phyloP scores from a whole-genome alignment of 2,329 filamentous ascomycete species.

The Diaporthe nobilis region DNA sequence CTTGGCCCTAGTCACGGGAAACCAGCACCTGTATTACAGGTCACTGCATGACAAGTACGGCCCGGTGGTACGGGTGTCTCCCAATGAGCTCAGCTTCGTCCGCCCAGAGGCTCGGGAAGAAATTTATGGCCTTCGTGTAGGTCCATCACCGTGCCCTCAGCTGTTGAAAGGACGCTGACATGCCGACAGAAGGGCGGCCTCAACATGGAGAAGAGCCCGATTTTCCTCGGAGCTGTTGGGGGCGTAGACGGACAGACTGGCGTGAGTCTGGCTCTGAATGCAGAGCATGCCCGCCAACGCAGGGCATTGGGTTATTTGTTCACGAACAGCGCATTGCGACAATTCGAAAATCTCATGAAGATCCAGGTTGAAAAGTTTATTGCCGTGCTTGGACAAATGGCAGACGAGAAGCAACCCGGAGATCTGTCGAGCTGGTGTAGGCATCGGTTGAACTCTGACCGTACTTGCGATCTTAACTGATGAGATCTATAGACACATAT shows the following conservation, averaged over 20 bases:
- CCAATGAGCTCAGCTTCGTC: conserved; percentile 49
- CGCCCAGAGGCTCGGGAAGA: conserved; percentile 48
- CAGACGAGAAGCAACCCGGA: conserved; percentile 35
- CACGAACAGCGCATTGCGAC: conserved; percentile 46
- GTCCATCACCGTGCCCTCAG: background rate
- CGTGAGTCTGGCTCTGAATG: conserved; percentile 37
- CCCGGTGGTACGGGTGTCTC: conserved; percentile 47
- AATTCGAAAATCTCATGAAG: conserved; percentile 46
- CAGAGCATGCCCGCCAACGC: conserved; percentile 47
- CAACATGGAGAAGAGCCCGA: conserved; percentile 49
- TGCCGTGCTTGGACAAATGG: conserved; percentile 35
- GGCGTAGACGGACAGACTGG: conserved; percentile 32
- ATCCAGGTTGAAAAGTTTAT: conserved; percentile 47
- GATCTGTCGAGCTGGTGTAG: conserved; percentile 49
- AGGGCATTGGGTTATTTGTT: conserved; percentile 47
- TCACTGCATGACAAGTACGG: conserved; percentile 48
- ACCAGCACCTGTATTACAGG: conserved; percentile 46
- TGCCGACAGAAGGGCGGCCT: conserved; percentile 39
- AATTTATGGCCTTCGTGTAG: conserved; percentile 48
- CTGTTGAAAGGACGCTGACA: background rate
- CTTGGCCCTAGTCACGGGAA: conserved; percentile 44
- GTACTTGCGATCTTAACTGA: background rate
- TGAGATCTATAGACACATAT: conserved; percentile 43
- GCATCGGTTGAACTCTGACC: background rate
- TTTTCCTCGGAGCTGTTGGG: conserved; percentile 45